phyloP scores from a whole-genome alignment of 495 filamentous ascomycete species.

The Jackrogersella minutella region DNA sequence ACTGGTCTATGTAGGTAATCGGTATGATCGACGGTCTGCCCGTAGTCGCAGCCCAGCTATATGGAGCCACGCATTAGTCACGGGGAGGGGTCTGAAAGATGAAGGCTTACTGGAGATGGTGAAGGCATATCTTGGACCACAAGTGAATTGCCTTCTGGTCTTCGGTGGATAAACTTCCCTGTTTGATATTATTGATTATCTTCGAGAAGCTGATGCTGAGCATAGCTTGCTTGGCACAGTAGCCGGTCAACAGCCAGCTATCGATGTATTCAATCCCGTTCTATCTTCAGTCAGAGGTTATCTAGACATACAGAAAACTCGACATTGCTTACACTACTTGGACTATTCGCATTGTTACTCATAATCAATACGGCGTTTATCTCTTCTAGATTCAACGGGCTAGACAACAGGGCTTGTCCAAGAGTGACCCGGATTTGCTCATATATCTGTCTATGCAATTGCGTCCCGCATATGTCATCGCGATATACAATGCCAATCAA shows the following conservation, averaged over 20 bases:
- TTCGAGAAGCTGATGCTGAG: conserved; percentile 44
- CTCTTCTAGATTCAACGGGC: conserved; percentile 42
- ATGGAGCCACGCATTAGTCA: not conserved
- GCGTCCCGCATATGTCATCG: conserved; percentile 40
- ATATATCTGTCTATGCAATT: conserved; percentile 38
- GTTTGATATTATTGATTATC: conserved; percentile 40
- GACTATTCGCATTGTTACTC: conserved; percentile 45
- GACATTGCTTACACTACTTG: conserved; percentile 33
- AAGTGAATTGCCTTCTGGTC: conserved; percentile 42
- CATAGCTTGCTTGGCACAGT: conserved; percentile 46
- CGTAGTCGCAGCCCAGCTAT: conserved; percentile 44
- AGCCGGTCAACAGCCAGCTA: conserved; percentile 45
- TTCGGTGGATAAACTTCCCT: conserved; percentile 29
- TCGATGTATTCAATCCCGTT: conserved; percentile 45
- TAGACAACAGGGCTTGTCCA: conserved; percentile 40
- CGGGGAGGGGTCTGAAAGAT: not conserved
- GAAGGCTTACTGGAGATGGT: conserved; percentile 42
- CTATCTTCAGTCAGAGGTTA: conserved; percentile 26
- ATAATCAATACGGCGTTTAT: conserved; percentile 45
- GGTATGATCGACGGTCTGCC: conserved; percentile 44
- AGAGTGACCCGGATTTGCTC: conserved; percentile 42
- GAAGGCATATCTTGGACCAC: conserved; percentile 46
- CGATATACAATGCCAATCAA: conserved; percentile 42
- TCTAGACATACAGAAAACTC: not conserved
- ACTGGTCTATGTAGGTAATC: conserved; percentile 39